Base-by-base conservation (phyloP, 2,329 filamentous ascomycete species). In the Xylaria sp. region DNA sequence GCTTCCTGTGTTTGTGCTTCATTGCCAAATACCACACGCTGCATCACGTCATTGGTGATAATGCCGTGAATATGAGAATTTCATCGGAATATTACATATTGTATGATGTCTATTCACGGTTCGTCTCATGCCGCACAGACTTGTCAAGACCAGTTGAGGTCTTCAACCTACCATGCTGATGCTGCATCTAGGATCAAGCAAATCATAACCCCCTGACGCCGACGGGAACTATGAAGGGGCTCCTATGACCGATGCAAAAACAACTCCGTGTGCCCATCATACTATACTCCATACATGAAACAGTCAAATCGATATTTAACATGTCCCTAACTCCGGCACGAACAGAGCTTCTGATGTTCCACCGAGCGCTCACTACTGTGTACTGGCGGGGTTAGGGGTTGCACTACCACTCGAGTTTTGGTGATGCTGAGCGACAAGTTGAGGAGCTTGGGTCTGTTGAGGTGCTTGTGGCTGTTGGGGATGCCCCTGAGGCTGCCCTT, bases 381-480 rank as follows among this genome's bases (percentile, higher is more conserved):
- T 61, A 30, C 63, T 53, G 10, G 69, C 60, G 6, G 69, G 65
- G 1, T 69, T 69, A 39, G 69, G 68, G 13, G 69, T 71, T 53
- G 69, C 67, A 54, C 67, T 71, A 16, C 67, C 69, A 60, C 69
- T 71, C 16, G 69, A 68, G 46, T 70, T 65, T 35, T 67, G 66
- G 34, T 67, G 69, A 61, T 73, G 71, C 46, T 74, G 74, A 18
- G 60, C 62, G 55, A 35, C 57, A 52, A 71, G 73, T 63, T 68
- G 19, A 57, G 65, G 49, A 35, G 23, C 49, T 16, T 51, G 49
- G 16, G 65, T 66, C 35, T 68, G 72, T 55, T 67, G 68, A 1
- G 65, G 67, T 9, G 62, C 61, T 48, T 67, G 65, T 1, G 66
- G 61, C n/a, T 64, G 64, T 1, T 7, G 48, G 59, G 34, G 68